Base-by-base conservation (phyloP, 2,329 filamentous ascomycete genomes). In the Trichoderma aggressivum region DNA sequence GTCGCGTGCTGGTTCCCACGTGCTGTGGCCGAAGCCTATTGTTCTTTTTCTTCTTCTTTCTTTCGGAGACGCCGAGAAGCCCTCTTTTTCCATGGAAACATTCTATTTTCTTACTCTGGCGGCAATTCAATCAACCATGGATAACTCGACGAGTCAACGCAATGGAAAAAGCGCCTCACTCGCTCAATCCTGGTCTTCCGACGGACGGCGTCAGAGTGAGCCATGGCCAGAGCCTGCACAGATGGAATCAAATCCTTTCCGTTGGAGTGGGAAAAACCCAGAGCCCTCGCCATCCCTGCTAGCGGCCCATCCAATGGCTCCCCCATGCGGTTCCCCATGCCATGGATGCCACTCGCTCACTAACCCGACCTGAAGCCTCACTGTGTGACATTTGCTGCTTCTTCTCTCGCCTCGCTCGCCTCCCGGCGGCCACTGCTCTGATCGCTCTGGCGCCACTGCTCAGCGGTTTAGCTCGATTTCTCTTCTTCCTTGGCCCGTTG, bases 31-130 rank as follows among this genome's bases (percentile, higher is more conserved):
- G 53, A 24, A 24, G 24, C 30, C 53, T 32, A 47, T 58, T 58
- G 34, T 61, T 68, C 39, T 47, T 26, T 39, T 28, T 28, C 5
- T 28, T 28, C 5, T 28, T 28, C 5, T 28, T 28, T 28, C 5
- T 28, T 70, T 62, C 67, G 67, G 67, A 39, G 21, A 70, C 59
- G 67, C 67, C 67, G 67, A 70, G n/a, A 55, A 21, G 43, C 66
- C 66, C 55, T 21, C 58, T 30, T 21, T 32, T 28, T 14, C 28
- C 6, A 3, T 28, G 26, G 4, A 0, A 28, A 5, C 14, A 16
- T 61, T 36, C n/a, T 30, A 30, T 21, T 30, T 30, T 30, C 26
- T 30, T 12, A 30, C 32, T 30, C 55, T 32, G 0, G 47, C 47
- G 43, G 43, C n/a, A n/a, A n/a, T n/a, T 7, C 43, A 21, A 50